phyloP scores from a whole-genome alignment of 768 basidiomycete species.

The Trametes elegans region DNA sequence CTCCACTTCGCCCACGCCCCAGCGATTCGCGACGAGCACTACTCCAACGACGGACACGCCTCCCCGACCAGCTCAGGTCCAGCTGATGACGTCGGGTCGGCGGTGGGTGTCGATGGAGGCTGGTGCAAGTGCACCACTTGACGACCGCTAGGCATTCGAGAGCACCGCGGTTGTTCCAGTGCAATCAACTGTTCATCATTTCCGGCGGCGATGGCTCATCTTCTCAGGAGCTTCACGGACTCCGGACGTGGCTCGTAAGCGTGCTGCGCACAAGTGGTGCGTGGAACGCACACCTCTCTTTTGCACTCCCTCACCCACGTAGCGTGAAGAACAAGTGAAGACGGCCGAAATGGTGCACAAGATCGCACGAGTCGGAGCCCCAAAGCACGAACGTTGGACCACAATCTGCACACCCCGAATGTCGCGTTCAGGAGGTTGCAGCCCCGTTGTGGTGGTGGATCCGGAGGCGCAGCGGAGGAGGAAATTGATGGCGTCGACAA shows the following conservation, averaged over 20 bases:
- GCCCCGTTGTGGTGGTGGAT: no score
- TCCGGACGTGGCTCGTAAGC: not conserved
- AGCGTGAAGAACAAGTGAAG: no score
- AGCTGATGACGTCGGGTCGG: not conserved
- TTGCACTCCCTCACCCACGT: no score
- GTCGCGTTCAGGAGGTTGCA: not conserved
- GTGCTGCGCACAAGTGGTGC: slow-evolving; percentile 1
- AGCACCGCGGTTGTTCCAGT: not conserved
- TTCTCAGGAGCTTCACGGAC: not conserved
- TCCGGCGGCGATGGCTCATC: not conserved
- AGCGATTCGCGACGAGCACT: not conserved
- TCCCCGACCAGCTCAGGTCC: not conserved
- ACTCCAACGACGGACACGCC: slow-evolving; percentile 5
- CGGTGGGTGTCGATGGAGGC: no score
- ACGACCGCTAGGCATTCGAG: not conserved
- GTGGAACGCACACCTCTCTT: no score
- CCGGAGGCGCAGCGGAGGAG: not conserved
- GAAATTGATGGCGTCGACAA: slow-evolving; percentile 1
- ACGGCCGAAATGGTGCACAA: no score
- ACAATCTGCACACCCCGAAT: not conserved
- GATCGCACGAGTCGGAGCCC: no score
- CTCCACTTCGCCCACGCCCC: slow-evolving; percentile 11
- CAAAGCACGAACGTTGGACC: no score
- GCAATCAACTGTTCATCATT: not conserved
- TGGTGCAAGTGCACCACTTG: no score